Conservation (phyloP, 2,329 filamentous ascomycete genomes). For the Fusarium sp. region DNA sequence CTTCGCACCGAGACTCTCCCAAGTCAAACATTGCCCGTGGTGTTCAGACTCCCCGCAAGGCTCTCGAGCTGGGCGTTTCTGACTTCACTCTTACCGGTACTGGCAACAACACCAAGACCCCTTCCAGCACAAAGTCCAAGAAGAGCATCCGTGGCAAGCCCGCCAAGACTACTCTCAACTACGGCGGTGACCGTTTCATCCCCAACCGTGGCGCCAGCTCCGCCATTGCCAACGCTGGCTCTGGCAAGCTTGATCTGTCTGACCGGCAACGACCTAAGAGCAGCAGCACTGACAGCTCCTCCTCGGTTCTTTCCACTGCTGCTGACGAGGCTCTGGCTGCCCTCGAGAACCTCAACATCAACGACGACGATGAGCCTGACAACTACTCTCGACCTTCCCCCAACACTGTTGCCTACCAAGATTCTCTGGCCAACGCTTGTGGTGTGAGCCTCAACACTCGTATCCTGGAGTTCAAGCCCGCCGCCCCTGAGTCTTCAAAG, state of each 20-base stretch:
- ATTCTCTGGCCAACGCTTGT: constrained; percentile 89
- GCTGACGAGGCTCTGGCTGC: constrained; percentile 84
- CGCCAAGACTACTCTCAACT: constrained; percentile 83
- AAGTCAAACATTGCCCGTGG: constrained; percentile 93
- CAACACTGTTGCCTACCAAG: constrained; percentile 90
- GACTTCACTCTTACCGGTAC: constrained; percentile 93
- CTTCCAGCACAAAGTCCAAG: constrained; percentile 66
- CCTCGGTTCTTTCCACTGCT: constrained; percentile 79
- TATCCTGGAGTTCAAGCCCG: constrained; percentile 98
- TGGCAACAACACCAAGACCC: constrained; percentile 69
- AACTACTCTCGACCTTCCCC: constrained; percentile 83
- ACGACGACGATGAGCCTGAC: constrained; percentile 74
- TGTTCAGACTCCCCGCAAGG: constrained; percentile 80
- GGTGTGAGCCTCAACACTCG: constrained; percentile 93
- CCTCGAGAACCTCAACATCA: constrained; percentile 80
- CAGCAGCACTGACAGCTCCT: constrained; percentile 78
- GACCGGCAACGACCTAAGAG: constrained; percentile 80
- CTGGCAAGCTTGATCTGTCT: constrained; percentile 80
- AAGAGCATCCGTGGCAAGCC: constrained; percentile 66
- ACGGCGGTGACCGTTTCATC: constrained; percentile 92
- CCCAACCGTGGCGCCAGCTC: constrained; percentile 93
- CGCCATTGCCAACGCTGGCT: constrained; percentile 82
- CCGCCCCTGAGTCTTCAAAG: constrained; percentile 97
- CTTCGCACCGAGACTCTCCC: constrained; percentile 83
- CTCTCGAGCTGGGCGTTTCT: constrained; percentile 88